phyloP scores from a whole-genome alignment of 768 basidiomycete species.

The Fomitopsis pulvina region DNA sequence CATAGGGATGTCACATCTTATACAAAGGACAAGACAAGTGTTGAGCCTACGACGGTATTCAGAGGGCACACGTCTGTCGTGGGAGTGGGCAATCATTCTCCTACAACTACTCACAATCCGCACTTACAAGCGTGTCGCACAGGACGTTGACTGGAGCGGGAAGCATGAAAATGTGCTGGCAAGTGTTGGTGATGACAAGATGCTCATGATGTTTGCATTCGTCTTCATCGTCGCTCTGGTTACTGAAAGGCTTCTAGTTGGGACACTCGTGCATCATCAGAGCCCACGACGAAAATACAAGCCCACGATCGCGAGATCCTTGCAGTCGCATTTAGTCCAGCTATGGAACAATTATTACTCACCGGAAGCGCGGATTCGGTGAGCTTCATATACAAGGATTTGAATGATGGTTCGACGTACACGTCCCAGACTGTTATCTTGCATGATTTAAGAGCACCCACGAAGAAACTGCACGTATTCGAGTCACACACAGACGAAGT shows the following conservation, averaged over 20 bases:
- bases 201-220: conserved; percentile 78
- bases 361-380: conserved; percentile 96
- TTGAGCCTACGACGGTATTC: conserved; percentile 84
- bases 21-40: conserved; percentile 62
- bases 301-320: conserved; percentile 92
- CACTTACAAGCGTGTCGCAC: not conserved
- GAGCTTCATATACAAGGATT: conserved; percentile 6
- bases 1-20: conserved; percentile 89
- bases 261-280: conserved; percentile 77
- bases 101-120: not conserved
- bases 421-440: conserved; percentile 68
- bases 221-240: not conserved
- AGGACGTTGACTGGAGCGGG: conserved; percentile 98
- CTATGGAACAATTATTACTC: conserved; percentile 67
- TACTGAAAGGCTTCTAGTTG: conserved; percentile 48
- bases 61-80: conserved; percentile 89
- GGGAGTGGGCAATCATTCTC: conserved; percentile 52
- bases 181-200: conserved; percentile 93
- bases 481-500: conserved; percentile 94
- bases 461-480: conserved; percentile 80
- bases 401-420: not conserved
- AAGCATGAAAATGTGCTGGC: conserved; percentile 79
- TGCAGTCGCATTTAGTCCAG: conserved; percentile 85
- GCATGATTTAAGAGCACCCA: conserved; percentile 78
- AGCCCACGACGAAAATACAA: conserved; percentile 65